Evolutionary conservation across 2,329 filamentous ascomycete genomes (phyloP).

Genomic region (Nemania diffusa): DNA sequence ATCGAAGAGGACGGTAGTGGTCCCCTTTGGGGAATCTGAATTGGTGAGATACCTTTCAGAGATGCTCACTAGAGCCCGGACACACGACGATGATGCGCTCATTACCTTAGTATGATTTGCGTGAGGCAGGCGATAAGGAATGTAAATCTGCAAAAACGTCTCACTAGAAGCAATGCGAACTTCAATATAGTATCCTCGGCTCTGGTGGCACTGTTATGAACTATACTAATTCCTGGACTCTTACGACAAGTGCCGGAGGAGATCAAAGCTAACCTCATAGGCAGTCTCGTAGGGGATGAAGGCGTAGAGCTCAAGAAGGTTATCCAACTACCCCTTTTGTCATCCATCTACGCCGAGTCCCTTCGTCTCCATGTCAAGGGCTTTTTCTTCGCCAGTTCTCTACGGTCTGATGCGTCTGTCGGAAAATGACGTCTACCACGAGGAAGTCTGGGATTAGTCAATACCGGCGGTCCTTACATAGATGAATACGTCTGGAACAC

Average conservation of each 20-base stretch:
- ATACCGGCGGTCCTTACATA: slow-evolving; percentile 21
- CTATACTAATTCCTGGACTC: not conserved
- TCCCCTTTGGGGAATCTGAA: slow-evolving; percentile 34
- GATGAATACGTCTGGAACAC: slow-evolving; percentile 37
- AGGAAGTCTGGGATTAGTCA: slow-evolving; percentile 21
- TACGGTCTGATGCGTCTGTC: not conserved
- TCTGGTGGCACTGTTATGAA: not conserved
- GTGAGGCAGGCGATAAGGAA: slow-evolving; percentile 5
- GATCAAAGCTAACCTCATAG: not conserved
- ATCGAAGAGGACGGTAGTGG: slow-evolving; percentile 20
- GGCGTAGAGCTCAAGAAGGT: not conserved
- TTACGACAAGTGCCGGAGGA: not conserved
- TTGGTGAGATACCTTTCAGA: slow-evolving; percentile 22
- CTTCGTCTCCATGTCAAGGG: not conserved
- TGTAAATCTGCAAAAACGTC: no score
- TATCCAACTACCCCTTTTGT: not conserved
- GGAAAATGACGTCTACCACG: not conserved
- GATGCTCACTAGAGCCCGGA: not conserved
- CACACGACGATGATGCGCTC: slow-evolving; percentile 21
- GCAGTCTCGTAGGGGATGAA: not conserved
- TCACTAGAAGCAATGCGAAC: not conserved
- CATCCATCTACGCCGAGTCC: not conserved
- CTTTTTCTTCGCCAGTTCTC: not conserved
- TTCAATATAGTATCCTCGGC: not conserved
- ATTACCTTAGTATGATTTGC: slow-evolving; percentile 25